Base-by-base conservation (phyloP, 1,284 basidiomycete genomes). In the Cutaneotrichosporon mucoides region DNA sequence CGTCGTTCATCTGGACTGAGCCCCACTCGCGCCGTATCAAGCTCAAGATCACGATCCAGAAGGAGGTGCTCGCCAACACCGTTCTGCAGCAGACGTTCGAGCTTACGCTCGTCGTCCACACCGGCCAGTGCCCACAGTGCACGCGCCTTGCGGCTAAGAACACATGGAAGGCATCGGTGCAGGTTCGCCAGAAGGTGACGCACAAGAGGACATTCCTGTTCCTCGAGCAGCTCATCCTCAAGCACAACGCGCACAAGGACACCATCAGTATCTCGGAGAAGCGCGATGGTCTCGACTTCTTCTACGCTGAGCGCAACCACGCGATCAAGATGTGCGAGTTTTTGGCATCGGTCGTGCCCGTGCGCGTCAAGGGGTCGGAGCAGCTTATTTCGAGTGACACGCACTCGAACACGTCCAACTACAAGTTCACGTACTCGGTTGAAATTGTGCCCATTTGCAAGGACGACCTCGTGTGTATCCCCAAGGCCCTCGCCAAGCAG, bases 321-420 rank as follows among this genome's bases (percentile, higher is more conserved):
- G 95, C 94, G 0, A 84, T 95, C 73, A 95, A 95, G 79, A 98
- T 98, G 94, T 86, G 89, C n/a, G 95, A 99, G 61, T 99, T 99
- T 77, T 79, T 99, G 61, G 80, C 83, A 13, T 84, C 89, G 37
- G 90, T 97, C 7, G 92, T 93, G 0, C 95, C 96, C 2, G 84
- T 91, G 46, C 83, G 88, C 70, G 86, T 88, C 58, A 98, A 96
- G 80, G 81, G 88, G 13, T 96, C 92, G 2, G 94, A 97, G 76
- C 93, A 95, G 76, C 83, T 99, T 15, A 85, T 99, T 54, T 95
- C 92, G 13, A 84, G 88, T 47, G 95, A 99, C 75, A 93, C 90
- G 1, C 95, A 99, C 77, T 86, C 88, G 44, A 86, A 85, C 65
- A 96, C 92, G 1, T 89, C 93, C 44, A 98, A 92, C 80, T 97